Evolutionary conservation across 257 asterid genomes (phyloP), one percentile per base, ranked within the genome.

Genomic region (Gentiana macrophylla): DNA sequence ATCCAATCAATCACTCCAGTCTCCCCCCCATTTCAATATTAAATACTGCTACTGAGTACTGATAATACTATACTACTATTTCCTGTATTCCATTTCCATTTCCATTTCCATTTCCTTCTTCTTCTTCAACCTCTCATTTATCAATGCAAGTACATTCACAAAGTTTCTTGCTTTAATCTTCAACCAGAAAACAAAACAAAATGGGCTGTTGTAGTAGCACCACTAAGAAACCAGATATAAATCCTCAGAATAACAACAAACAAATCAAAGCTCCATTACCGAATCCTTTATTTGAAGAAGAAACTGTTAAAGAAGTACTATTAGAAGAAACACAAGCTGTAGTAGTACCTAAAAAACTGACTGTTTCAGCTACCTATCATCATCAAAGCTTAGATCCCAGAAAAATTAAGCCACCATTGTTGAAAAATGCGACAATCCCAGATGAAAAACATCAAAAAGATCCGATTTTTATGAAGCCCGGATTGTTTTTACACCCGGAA

Each of bases 221-320:
- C 0, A 7, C 46, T 10, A 41, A 41, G 9, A 35, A 54, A 34
- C 2, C 70, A 0, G 41, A 56, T 5, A 58, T 56, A 5, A 46
- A 52, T 62, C 10, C 37, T 56, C 24, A 59, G 61, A 9, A 5
- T n/a, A 6, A 32, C 52, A 3, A 73, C 48, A 68, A 52, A 35
- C 36, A 37, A 44, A 12, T 48, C 49, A 32, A 57, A 34, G 61
- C 80, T 41, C 46, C 46, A 41, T 10, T 10, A 41, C 6, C 46
- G 9, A 41, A 2, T 41, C 70, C 89, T 0, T 57, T 72, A 37
- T 64, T 49, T 0, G 94, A 81, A 9, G 94, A 76, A 41, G 94
- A 84, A 59, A 68, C 86, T 0, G 91, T 88, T 12, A 88, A 88
- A 43, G 94, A 88, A 58, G 84, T 88, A 11, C 79, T 88, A 37